Conservation (phyloP, 164 flowering plant genomes). For the Stephania japonica region DNA sequence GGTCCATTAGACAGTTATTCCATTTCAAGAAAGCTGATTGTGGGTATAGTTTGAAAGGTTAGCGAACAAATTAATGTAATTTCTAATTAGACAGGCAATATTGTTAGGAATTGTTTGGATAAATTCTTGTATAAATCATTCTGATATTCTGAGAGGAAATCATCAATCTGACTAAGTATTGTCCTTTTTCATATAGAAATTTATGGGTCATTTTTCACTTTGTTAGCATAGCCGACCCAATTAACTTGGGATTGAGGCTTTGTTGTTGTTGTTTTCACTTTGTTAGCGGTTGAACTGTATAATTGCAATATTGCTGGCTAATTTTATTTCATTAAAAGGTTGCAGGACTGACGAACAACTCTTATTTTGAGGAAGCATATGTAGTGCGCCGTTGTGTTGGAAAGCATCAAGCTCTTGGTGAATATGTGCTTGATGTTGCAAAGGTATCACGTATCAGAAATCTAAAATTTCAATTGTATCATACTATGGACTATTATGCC, state of each 20-base stretch:
- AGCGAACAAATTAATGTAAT: no score
- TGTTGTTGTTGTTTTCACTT: no score
- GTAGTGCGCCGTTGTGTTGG: constrained; percentile 79
- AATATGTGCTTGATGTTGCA: constrained; percentile 83
- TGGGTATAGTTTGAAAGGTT: no score
- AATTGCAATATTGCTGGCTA: constrained; percentile 5
- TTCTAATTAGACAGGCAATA: no score
- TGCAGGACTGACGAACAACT: constrained; percentile 96
- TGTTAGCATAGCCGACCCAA: no score
- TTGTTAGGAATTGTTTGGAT: no score
- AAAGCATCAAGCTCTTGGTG: constrained; percentile 58
- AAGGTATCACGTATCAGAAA: constrained; percentile 43
- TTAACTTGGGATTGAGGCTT: no score
- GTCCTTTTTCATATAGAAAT: not conserved
- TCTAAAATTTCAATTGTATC: not conserved
- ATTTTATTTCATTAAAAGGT: constrained; percentile 41
- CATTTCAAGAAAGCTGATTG: no score
- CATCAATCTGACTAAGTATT: not conserved
- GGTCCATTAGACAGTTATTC: no score
- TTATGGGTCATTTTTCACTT: not conserved
- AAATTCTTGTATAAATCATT: no score
- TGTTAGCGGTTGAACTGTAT: constrained; percentile 1
- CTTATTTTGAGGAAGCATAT: constrained; percentile 58
- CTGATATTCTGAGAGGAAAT: not conserved
- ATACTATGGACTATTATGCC: constrained; percentile 12